phyloP scores from a whole-genome alignment of 139 green algal genomes.

The Mychonastes homosphaera region DNA sequence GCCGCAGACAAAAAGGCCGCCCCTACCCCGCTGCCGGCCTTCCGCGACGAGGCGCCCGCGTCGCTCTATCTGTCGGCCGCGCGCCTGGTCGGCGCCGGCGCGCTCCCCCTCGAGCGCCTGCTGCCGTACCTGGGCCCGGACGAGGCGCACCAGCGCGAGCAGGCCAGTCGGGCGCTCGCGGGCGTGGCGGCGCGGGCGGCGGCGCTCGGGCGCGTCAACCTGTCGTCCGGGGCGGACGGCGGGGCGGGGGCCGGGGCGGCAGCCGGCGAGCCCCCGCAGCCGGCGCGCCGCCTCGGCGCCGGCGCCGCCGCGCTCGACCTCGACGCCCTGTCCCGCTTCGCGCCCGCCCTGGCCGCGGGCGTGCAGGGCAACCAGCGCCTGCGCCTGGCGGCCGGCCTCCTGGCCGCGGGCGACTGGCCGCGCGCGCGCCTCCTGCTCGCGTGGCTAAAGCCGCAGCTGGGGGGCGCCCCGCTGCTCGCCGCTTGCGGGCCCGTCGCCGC shows the following conservation, averaged over 20 bases:
- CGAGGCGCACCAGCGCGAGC: constrained; percentile 32
- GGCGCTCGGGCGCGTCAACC: not conserved
- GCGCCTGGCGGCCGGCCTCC: constrained; percentile 38
- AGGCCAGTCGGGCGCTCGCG: too few species aligned
- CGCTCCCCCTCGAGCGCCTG: constrained; percentile 46
- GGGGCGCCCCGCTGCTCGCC: too few species aligned
- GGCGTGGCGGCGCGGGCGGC: too few species aligned
- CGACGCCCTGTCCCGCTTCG: not conserved
- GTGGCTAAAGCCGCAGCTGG: constrained; percentile 31
- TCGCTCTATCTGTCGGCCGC: constrained; percentile 34
- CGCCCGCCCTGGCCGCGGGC: not conserved
- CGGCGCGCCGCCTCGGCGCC: not conserved
- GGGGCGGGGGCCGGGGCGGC: not conserved
- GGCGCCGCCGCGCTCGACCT: not conserved
- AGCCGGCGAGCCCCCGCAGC: not conserved
- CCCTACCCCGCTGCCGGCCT: not conserved
- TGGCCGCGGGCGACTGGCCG: constrained; percentile 25
- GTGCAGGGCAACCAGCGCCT: constrained; percentile 33
- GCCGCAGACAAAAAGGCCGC: not conserved
- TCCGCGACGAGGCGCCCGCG: not conserved
- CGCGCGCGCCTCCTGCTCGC: constrained; percentile 8
- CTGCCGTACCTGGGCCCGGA: constrained; percentile 45
- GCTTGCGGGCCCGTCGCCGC: too few species aligned
- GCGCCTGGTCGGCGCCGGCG: constrained; percentile 22
- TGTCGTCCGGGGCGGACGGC: not conserved